Conservation (phyloP, 2,329 filamentous ascomycete species). For the Zasmidium citrigriseum region DNA sequence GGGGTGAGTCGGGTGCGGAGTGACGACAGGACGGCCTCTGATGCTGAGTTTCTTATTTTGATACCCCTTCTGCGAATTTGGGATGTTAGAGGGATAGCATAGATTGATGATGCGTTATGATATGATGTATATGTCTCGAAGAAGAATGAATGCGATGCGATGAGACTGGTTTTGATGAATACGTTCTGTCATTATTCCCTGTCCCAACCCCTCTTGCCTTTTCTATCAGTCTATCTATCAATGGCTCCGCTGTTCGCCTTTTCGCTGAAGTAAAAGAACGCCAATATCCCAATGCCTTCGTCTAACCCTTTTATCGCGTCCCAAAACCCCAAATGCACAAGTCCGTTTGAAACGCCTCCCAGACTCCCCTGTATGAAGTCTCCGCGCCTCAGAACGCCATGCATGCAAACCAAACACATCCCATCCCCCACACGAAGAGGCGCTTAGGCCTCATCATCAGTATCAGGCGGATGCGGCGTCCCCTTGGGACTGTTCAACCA, state of each 20-base stretch:
- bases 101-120: background rate
- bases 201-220: too few species aligned
- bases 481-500: conserved; percentile 73
- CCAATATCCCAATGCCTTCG: too few species aligned
- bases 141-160: too few species aligned
- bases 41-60: background rate
- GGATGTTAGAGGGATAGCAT: background rate
- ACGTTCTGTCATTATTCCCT: too few species aligned
- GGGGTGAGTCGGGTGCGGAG: background rate
- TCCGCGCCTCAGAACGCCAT: conserved; percentile 10
- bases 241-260: too few species aligned
- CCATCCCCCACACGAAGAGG: too few species aligned
- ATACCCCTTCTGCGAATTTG: background rate
- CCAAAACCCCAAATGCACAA: too few species aligned
- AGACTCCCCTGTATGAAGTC: background rate
- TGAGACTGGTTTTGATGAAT: too few species aligned
- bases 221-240: too few species aligned
- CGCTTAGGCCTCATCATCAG: conserved; percentile 67
- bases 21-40: background rate
- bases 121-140: background rate
- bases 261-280: too few species aligned
- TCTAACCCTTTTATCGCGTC: too few species aligned
- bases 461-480: conserved; percentile 74
- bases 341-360: background rate
- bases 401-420: conserved; percentile 5